A percentile compares a stretch with the other conserved stretches of the same genome.
These are phyloP conservation scores for Tetracladium setigerum DNA, from an alignment of 495 filamentous ascomycete genomes.

Conservation along the genomic window DNA sequence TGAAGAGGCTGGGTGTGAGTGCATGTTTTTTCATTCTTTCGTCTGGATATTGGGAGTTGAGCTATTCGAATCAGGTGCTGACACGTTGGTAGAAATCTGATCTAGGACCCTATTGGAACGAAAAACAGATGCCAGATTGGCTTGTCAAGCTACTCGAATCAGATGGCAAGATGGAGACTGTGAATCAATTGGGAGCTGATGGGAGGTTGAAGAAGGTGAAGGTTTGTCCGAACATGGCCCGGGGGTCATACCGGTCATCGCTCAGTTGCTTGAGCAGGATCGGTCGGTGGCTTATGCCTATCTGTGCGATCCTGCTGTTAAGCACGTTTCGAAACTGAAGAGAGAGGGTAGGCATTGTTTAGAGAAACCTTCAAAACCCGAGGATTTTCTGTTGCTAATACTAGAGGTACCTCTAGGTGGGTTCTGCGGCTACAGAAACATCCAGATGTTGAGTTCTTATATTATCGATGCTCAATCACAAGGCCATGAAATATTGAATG, in stretches of 20 bases:
- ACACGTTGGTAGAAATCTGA: constrained; percentile 43
- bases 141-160: constrained; percentile 60
- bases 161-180: constrained; percentile 47
- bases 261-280: constrained; percentile 63
- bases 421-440: constrained; percentile 97
- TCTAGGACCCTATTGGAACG: constrained; percentile 78
- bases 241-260: constrained; percentile 69
- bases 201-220: constrained; percentile 38
- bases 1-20: constrained; percentile 17
- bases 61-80: constrained; percentile 21
- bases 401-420: constrained; percentile 43
- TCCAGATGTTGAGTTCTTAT: constrained; percentile 87
- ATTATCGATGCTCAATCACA: constrained; percentile 49
- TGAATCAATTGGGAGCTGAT: constrained; percentile 46
- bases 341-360: constrained; percentile 45
- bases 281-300: constrained; percentile 58
- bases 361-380: background rate
- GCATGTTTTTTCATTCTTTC: constrained; percentile 1
- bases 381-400: background rate
- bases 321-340: constrained; percentile 74
- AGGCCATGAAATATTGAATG: constrained; percentile 52
- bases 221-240: constrained; percentile 53
- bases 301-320: constrained; percentile 67
- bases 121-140: constrained; percentile 82
- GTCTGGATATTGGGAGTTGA: constrained; percentile 5